Base-by-base conservation (phyloP, 2,329 filamentous ascomycete species). In the Neoscytalidium dimidiatum region DNA sequence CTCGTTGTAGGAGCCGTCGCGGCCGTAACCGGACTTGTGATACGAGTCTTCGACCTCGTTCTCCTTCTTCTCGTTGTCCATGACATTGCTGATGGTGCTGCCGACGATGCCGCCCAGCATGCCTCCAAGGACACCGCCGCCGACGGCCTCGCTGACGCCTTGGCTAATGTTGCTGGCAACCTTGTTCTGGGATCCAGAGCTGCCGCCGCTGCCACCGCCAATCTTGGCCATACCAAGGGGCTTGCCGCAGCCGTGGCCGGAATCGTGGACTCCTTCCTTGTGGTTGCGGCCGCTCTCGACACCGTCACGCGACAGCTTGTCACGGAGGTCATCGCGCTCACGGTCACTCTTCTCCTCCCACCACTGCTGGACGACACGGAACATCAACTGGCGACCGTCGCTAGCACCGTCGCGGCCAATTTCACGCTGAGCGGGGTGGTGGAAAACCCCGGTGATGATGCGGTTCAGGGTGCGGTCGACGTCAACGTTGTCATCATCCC, bases 241-340 rank as follows among this genome's bases (percentile, higher is more conserved):
- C 77, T 93, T 93, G 66, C 91, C 88, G 73, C 92, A 96, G 60
- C 92, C 92, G 74, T 97, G 92, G 5, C 94, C 94, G 61, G 86
- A 89, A 77, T 97, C 93, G 17, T 92, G 80, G 11, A 94, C 90
- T 29, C 92, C 92, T 71, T 92, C 88, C 77, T 92, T 94, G 80
- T 97, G 94, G 78, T 97, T 97, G 67, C 89, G 84, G 17, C 91
- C 91, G 52, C 86, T 83, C 75, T 88, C 76, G 57, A 97, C 92
- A 66, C 94, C 94, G 0, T 90, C 83, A 19, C 92, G 88, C 71
- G 89, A 92, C 51, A 97, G 85, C 79, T 93, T 90, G 60, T 84
- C 79, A 64, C 92, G 89, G 68, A 95, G 87, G 35, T 87, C 86
- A 14, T 91, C 81, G 69, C 88, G 86, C 65, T 88, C 87, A 31